Conservation (phyloP, 768 basidiomycete genomes). For the Gloeophyllum trabeum region DNA sequence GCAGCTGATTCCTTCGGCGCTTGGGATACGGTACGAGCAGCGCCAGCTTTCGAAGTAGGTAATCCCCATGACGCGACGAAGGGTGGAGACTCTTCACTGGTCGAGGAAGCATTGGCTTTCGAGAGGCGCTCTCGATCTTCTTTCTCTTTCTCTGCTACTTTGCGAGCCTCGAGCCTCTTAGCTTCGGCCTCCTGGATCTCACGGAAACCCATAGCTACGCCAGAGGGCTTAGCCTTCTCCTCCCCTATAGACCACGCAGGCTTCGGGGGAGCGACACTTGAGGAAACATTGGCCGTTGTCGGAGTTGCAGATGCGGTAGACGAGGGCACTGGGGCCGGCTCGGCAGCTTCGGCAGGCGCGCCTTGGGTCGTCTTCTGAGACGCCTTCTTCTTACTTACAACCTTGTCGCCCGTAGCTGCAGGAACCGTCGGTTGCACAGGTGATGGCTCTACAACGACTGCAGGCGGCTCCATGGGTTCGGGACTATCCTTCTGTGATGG, state of each 20-base stretch:
- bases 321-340: neutral
- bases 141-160: constrained; percentile 60
- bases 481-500: constrained; percentile 8
- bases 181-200: constrained; percentile 95
- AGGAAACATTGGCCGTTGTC: neutral
- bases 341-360: neutral
- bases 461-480: constrained; percentile 3
- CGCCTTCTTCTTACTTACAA: constrained; percentile 1
- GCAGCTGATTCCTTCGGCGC: constrained; percentile 30
- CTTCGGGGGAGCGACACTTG: constrained; percentile 8
- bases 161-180: constrained; percentile 68
- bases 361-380: neutral
- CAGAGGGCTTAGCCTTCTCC: constrained; percentile 38
- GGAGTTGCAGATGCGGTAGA: neutral
- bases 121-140: constrained; percentile 43
- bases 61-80: constrained; percentile 78
- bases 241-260: constrained; percentile 53
- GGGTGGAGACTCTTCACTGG: constrained; percentile 43
- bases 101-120: constrained; percentile 27
- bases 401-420: constrained; percentile 3
- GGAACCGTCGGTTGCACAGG: constrained; percentile 9
- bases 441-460: neutral
- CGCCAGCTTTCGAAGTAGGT: constrained; percentile 71
- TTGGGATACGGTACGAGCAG: constrained; percentile 23
- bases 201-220: constrained; percentile 56